Conservation (phyloP, 495 filamentous ascomycete species). For the Talaromyces adpressus region DNA sequence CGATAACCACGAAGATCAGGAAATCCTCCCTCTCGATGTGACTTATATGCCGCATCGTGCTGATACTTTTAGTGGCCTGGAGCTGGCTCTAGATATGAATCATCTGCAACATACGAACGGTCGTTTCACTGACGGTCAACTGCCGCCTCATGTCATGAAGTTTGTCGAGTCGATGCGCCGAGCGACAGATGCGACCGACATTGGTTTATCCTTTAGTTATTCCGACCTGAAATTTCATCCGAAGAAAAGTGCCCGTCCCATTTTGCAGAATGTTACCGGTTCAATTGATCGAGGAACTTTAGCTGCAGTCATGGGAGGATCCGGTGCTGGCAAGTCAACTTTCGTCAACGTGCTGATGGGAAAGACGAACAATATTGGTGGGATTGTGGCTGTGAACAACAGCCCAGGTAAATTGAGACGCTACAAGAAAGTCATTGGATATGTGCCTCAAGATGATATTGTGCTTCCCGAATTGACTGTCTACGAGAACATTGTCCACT, state of each 20-base stretch:
- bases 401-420: background rate
- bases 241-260: background rate
- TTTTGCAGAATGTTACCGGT: constrained; percentile 40
- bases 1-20: constrained; percentile 10
- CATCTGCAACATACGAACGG: background rate
- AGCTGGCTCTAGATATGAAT: constrained; percentile 26
- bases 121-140: constrained; percentile 16
- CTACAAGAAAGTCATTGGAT: constrained; percentile 34
- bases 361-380: constrained; percentile 28
- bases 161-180: constrained; percentile 45
- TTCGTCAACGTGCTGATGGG: constrained; percentile 47
- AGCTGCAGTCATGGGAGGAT: constrained; percentile 44
- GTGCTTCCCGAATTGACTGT: constrained; percentile 45
- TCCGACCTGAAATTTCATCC: background rate
- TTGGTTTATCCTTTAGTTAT: constrained; percentile 35
- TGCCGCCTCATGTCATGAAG: constrained; percentile 27
- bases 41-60: constrained; percentile 19
- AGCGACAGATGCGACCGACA: constrained; percentile 37
- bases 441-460: constrained; percentile 47
- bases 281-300: constrained; percentile 42
- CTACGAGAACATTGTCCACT: constrained; percentile 45
- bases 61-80: constrained; percentile 27
- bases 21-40: constrained; percentile 18
- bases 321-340: constrained; percentile 39
- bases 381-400: background rate